Base-by-base conservation (phyloP, 208 protist species). In the Leishmania lainsoni region DNA sequence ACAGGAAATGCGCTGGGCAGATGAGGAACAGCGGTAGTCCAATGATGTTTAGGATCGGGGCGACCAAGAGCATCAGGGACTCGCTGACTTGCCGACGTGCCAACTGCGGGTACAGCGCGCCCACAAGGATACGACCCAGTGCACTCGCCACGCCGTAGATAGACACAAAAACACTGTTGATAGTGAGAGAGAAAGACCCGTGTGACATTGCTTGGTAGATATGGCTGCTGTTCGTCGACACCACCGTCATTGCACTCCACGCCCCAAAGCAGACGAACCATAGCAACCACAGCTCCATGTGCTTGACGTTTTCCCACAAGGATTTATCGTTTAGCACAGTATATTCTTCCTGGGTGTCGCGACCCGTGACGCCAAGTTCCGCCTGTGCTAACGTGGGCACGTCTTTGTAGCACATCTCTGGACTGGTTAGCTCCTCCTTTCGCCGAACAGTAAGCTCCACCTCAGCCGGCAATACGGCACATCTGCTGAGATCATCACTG, bases 61-160 rank as follows among this genome's bases (percentile, higher is more conserved):
- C 89, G 16, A 91, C 59, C 26, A 86, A 84, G 32, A 94, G 81
- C 42, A 95, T 71, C 14, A 78, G 49, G 0, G 86, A 86, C 9
- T 94, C 80, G 52, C 85, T 83, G 29, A 92, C 83, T n/a, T 71
- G 74, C 3, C 79, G 75, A 9, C 86, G 87, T 35, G 86, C 66
- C 74, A 95, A 78, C 5, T 87, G n/a, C 1, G 91, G 91, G 68
- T 94, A 87, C 4, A 79, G 58, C 12, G 79, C 26, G 14, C 93
- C 93, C 0, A 96, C 89, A 59, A 90, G 75, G 63, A 96, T 91
- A 70, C 93, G 91, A 14, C 93, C 93, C n/a, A 95, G 59, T 10
- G 93, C 91, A 82, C 91, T 93, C 1, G 91, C 89, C 39, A 94
- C 91, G 51, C 93, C 93, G 78, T 91, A 95, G 32, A 96, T 92